phyloP scores from a whole-genome alignment of 352 stramenopile species.

The Aphanomyces cochlioides region DNA sequence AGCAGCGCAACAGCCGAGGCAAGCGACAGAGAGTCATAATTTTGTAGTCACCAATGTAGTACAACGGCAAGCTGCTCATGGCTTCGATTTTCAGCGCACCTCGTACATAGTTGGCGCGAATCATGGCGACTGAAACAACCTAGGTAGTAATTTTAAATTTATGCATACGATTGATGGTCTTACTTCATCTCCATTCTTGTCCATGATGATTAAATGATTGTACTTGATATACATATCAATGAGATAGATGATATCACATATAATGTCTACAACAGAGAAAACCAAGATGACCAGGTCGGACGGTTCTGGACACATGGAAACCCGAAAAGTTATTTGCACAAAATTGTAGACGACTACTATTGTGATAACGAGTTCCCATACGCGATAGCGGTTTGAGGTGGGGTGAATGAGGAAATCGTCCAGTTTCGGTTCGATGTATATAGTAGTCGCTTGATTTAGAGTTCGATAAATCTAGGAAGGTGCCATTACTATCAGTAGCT shows the following conservation, averaged over 20 bases:
- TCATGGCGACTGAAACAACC: conserved; percentile 21
- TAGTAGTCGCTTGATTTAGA: conserved; percentile 1
- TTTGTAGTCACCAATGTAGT: conserved; percentile 41
- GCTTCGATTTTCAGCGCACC: conserved; percentile 36
- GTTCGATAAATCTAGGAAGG: conserved; percentile 12
- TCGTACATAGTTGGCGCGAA: conserved; percentile 35
- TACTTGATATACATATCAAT: conserved; percentile 42
- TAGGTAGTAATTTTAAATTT: conserved; percentile 22
- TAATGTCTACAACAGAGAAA: conserved; percentile 36
- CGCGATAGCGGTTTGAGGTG: background rate
- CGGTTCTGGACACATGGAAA: conserved; percentile 33
- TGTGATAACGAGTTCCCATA: conserved; percentile 36
- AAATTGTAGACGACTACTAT: conserved; percentile 40
- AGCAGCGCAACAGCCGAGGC: conserved; percentile 34
- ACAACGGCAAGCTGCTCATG: conserved; percentile 34
- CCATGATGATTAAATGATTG: conserved; percentile 33
- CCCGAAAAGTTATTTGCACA: conserved; percentile 36
- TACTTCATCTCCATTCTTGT: conserved; percentile 22
- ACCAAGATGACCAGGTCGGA: conserved; percentile 30
- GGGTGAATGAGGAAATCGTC: background rate
- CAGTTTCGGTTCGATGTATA: conserved; percentile 1
- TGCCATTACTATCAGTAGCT: background rate
- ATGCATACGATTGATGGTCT: background rate
- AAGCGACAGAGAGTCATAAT: conserved; percentile 40
- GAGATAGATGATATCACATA: conserved; percentile 34